Conservation (phyloP, 2,329 filamentous ascomycete genomes). For the Aureobasidium sp. region DNA sequence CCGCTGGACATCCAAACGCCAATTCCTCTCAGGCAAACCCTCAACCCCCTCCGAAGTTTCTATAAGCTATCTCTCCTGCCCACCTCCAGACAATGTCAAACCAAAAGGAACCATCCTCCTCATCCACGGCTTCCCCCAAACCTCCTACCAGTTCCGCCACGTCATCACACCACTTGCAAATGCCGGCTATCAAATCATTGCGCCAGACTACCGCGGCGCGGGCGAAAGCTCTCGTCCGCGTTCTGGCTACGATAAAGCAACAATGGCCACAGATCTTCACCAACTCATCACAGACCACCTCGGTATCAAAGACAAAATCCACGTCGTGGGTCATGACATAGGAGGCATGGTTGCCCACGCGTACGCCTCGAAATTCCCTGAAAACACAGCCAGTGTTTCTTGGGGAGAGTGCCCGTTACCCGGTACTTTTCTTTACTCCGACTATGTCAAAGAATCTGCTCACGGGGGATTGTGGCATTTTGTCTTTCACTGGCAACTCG, state of each 20-base stretch:
- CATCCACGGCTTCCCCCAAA: slow-evolving; percentile 44
- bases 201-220: slow-evolving; percentile 36
- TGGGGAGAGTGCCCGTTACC: slow-evolving; percentile 41
- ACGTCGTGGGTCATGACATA: slow-evolving; percentile 44
- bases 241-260: slow-evolving; percentile 36
- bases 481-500: slow-evolving; percentile 35
- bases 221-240: slow-evolving; percentile 32
- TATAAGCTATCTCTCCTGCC: slow-evolving; percentile 25
- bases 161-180: slow-evolving; percentile 33
- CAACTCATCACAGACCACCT: slow-evolving; percentile 27
- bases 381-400: slow-evolving; percentile 31
- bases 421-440: slow-evolving; percentile 29
- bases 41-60: slow-evolving; percentile 18
- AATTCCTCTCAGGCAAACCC: slow-evolving; percentile 17
- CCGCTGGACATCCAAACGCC: slow-evolving; percentile 4
- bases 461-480: slow-evolving; percentile 35
- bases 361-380: slow-evolving; percentile 33
- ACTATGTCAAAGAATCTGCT: slow-evolving; percentile 21
- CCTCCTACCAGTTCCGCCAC: slow-evolving; percentile 40
- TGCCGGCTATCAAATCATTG: slow-evolving; percentile 35
- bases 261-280: slow-evolving; percentile 37
- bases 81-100: slow-evolving; percentile 11
- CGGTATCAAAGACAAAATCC: slow-evolving; percentile 32
- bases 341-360: slow-evolving; percentile 43
- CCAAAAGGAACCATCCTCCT: slow-evolving; percentile 35